These are phyloP conservation scores for Aegilops longissima DNA, from an alignment of 176 grass and related monocot genomes.

Conservation along the genomic window DNA sequence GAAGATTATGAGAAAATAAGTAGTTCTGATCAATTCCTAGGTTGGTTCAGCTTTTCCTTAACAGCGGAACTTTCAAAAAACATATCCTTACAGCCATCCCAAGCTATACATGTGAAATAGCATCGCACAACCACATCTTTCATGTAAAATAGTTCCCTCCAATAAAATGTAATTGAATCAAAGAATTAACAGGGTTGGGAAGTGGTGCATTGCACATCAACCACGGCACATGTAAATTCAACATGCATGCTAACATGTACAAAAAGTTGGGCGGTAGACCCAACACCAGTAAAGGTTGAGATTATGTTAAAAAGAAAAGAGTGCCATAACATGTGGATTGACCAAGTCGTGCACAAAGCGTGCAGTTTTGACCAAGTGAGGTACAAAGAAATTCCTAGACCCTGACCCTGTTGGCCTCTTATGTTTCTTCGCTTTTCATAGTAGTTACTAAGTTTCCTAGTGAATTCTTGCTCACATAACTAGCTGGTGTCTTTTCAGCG, in stretches of 20 bases:
- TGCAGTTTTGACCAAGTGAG: background rate
- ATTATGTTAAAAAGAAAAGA: background rate
- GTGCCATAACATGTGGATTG: conserved; percentile 14
- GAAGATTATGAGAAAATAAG: conserved; percentile 10
- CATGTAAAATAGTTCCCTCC: background rate
- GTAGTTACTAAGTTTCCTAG: conserved; percentile 12
- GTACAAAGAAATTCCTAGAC: background rate
- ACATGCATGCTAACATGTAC: background rate
- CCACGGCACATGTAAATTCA: background rate
- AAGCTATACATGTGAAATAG: background rate
- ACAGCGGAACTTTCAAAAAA: conserved; percentile 1
- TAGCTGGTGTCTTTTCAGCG: background rate
- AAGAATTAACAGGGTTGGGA: background rate
- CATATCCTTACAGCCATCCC: background rate
- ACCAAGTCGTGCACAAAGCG: background rate
- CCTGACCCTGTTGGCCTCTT: background rate
- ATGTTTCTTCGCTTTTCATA: background rate
- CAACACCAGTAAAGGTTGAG: background rate
- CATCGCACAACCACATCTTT: background rate
- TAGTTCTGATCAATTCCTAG: background rate
- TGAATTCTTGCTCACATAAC: background rate
- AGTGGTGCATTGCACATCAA: conserved; percentile 5
- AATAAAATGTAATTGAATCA: conserved; percentile 6
- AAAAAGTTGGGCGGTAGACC: background rate
- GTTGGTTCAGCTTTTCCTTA: background rate